Conservation (phyloP, 2,329 filamentous ascomycete genomes). For the Fusarium albidum region DNA sequence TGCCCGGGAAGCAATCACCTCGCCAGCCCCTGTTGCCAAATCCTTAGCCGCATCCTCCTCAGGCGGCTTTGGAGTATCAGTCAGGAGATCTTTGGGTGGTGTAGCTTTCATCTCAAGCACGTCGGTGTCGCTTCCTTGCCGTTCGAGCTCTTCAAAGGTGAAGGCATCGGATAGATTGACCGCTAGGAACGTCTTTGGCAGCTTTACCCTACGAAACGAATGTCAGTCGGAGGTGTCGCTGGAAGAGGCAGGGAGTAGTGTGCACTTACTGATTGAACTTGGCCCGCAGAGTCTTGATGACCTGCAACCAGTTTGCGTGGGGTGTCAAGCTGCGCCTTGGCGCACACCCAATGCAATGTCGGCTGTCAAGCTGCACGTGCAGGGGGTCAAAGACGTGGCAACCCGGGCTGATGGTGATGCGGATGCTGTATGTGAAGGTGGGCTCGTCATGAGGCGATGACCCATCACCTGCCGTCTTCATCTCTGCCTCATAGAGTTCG, state of each 20-base stretch:
- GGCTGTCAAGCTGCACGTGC: slow-evolving; percentile 94
- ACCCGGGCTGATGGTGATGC: slow-evolving; percentile 93
- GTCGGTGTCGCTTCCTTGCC: slow-evolving; percentile 57
- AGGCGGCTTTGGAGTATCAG: slow-evolving; percentile 22
- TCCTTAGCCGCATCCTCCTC: slow-evolving; percentile 13
- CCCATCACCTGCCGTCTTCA: slow-evolving; percentile 60
- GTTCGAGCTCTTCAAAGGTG: slow-evolving; percentile 65
- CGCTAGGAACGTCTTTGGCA: slow-evolving; percentile 71
- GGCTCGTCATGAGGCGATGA: slow-evolving; percentile 60
- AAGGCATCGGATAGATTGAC: slow-evolving; percentile 72
- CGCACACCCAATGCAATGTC: slow-evolving; percentile 94
- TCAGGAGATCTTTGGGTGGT: slow-evolving; percentile 42
- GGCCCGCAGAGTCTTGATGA: slow-evolving; percentile 93
- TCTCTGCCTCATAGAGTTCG: slow-evolving; percentile 95
- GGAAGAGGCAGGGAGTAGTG: slow-evolving; percentile 9
- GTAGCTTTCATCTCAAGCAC: slow-evolving; percentile 57
- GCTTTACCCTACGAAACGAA: slow-evolving; percentile 61
- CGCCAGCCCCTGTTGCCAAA: slow-evolving; percentile 33
- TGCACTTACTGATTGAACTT: slow-evolving; percentile 89
- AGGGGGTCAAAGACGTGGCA: slow-evolving; percentile 97
- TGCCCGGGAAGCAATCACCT: slow-evolving; percentile 36
- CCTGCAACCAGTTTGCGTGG: slow-evolving; percentile 94
- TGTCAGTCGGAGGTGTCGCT: slow-evolving; percentile 28
- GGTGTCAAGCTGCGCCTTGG: slow-evolving; percentile 89
- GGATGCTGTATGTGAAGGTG: slow-evolving; percentile 92